Evolutionary conservation across 306 rosid genomes (phyloP), one percentile per base, ranked within the genome.

Genomic region (Macrotyloma uniflorum): DNA sequence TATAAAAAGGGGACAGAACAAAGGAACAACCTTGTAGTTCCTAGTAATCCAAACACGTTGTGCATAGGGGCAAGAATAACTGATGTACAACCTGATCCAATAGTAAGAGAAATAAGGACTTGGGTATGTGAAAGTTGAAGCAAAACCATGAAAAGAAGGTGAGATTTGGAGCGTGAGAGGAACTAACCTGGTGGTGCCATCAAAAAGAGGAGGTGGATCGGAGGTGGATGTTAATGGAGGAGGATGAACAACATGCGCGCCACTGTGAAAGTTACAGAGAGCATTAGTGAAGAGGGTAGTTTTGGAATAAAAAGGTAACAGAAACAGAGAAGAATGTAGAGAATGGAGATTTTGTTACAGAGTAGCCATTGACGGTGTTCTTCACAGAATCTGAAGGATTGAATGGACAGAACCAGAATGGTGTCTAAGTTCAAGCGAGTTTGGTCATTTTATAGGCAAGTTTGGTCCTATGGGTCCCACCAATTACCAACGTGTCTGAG

Each of bases 161-260:
- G 54, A 9, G 23, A 22, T 74, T 32, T 4, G 59, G 24, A 33
- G 57, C 8, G 55, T 2, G 65, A 50, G 46, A 62, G 15, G 26
- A 79, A 89, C 90, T 92, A 81, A 93, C 97, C 98, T 90, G 67
- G 91, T 89, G 35, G 98, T 90, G 81, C 97, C 98, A 62, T 94
- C 96, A 55, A 94, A 94, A 30, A 94, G 74, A 69, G 96, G 82
- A 46, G 96, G 98, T 42, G 80, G 96, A 8, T 75, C 79, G 46
- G 98, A 83, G 15, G 84, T 74, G 79, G 93, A 85, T 64, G 87
- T 86, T 77, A 93, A 51, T 0, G 86, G 15, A 0, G 94, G 80
- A 35, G 96, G 90, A 69, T 42, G 85, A 70, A 55, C 78, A 32
- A 67, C 87, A 33, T 61, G 69, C 4, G 57, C 80, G 24, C 58